Evolutionary conservation across 2,329 filamentous ascomycete genomes (phyloP), one percentile per base, ranked within the genome.

Genomic region (Diplocarpon mali): DNA sequence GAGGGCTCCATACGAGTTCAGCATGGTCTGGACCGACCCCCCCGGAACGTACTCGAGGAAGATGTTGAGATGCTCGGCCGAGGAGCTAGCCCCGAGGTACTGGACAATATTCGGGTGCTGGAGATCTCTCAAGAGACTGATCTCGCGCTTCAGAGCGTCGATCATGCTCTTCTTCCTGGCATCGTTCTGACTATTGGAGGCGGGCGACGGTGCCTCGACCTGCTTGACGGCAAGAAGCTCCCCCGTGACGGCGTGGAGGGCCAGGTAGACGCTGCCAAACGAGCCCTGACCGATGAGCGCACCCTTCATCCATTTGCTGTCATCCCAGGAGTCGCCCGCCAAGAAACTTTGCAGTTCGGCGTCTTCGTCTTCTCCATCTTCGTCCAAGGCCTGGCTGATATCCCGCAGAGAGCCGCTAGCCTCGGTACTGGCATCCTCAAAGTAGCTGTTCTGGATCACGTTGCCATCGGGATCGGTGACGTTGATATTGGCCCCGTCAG

Each of bases 241-340:
- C 60, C 90, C 92, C 14, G 92, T 98, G 44, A 98, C 84, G 40
- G 92, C 86, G 63, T 98, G 92, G 28, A 98, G 73, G 20, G 92
- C 92, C 39, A 98, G 75, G 66, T 93, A 98, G 42, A 98, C 92
- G 56, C 83, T 89, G 58, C 92, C 92, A 60, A 98, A 98, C 4
- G 89, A 95, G 51, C 92, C 92, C 65, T 95, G 88, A 28, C 92
- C 92, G 54, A 98, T 98, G 51, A 96, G 72, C 28, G 90, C 89
- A 60, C 92, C 92, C 70, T 96, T 95, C 88, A 98, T 96, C 85
- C 93, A 98, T 65, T 95, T 94, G 68, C 90, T 85, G 51, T 95
- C 89, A 53, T 93, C 89, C 80, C 92, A 96, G 8, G 87, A 93
- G 61, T 95, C 87, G 52, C 87, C 86, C 29, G 87, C 80, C 34